A percentile compares a stretch with the other conserved stretches of the same genome.
These are phyloP conservation scores for Sarcodon aspratus DNA, from an alignment of 768 basidiomycete genomes.

Conservation along the genomic window DNA sequence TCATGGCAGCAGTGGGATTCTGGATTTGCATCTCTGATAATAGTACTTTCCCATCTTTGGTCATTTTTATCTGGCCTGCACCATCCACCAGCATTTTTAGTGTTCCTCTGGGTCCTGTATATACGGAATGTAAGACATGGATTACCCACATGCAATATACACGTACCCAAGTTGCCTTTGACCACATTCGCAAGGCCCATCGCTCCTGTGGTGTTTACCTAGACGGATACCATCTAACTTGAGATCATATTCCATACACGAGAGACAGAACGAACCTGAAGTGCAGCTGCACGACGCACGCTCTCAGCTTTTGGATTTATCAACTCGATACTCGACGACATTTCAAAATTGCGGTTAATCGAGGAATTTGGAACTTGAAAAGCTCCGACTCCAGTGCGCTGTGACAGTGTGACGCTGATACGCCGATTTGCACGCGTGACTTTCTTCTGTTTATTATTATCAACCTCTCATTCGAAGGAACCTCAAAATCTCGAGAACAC, in stretches of 20 bases:
- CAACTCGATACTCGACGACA: conserved; percentile 73
- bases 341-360: not conserved
- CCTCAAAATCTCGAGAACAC: no score
- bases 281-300: conserved; percentile 77
- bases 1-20: conserved; percentile 99
- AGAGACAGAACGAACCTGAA: conserved; percentile 53
- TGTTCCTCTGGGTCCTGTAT: conserved; percentile 85
- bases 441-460: no score
- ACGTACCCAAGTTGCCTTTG: conserved; percentile 87
- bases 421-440: no score
- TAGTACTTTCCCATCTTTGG: conserved; percentile 97
- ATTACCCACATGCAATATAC: conserved; percentile 4
- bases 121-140: not conserved
- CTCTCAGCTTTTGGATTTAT: conserved; percentile 97
- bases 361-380: no score
- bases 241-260: conserved; percentile 1
- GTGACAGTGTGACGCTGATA: no score
- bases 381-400: no score
- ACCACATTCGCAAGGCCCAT: conserved; percentile 97
- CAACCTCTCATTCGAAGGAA: no score
- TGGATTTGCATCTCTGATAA: conserved; percentile 99
- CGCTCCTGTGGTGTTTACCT: conserved; percentile 91
- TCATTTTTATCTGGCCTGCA: conserved; percentile 98
- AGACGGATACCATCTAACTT: not conserved
- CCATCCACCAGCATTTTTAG: conserved; percentile 99